These are phyloP conservation scores for Cyclotella baltica DNA, from an alignment of 108 stramenopile species.

Conservation along the genomic window DNA sequence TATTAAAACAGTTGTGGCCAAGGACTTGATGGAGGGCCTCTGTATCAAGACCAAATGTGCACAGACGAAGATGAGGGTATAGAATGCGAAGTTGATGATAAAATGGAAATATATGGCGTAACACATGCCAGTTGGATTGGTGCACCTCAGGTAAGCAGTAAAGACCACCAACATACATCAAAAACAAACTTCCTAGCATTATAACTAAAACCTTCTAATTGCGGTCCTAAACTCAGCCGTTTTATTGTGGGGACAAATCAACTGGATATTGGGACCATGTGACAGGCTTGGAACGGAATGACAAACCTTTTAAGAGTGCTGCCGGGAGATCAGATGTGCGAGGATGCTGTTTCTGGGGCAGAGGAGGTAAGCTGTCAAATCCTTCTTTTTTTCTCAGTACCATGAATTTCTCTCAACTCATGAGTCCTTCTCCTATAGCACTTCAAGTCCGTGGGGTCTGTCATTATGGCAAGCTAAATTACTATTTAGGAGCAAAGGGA, in stretches of 20 bases:
- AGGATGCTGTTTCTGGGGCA: conserved; percentile 46
- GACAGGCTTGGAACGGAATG: conserved; percentile 40
- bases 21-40: conserved; percentile 21
- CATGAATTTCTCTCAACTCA: not conserved
- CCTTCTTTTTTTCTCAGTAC: not conserved
- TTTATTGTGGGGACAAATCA: conserved; percentile 44
- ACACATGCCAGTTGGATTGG: conserved; percentile 58
- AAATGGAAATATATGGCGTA: conserved; percentile 52
- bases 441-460: conserved; percentile 49
- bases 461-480: conserved; percentile 44
- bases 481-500: conserved; percentile 37
- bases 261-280: conserved; percentile 61
- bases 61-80: conserved; percentile 42
- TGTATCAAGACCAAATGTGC: conserved; percentile 50
- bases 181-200: too few species aligned
- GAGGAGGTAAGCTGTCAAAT: conserved; percentile 18
- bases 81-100: conserved; percentile 50
- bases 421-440: not conserved
- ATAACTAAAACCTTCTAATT: too few species aligned
- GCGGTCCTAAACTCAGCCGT: too few species aligned
- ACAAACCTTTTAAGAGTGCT: conserved; percentile 38
- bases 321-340: conserved; percentile 44
- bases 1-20: conserved; percentile 38
- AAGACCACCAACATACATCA: too few species aligned
- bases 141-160: too few species aligned